Evolutionary conservation across 768 basidiomycete genomes (phyloP).

Genomic region (Dendrothele bispora): DNA sequence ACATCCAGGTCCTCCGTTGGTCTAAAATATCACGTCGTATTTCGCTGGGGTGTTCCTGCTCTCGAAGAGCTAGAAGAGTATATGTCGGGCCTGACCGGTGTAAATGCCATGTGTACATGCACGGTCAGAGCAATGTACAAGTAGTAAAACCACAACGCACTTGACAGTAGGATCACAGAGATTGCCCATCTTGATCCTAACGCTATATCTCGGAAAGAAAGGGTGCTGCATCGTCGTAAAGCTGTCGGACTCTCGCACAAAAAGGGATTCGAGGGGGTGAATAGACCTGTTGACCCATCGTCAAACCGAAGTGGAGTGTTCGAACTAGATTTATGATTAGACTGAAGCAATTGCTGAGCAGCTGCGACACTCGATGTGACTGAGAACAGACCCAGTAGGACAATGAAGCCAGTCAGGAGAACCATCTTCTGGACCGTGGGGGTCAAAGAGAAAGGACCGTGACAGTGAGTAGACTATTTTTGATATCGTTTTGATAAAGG

Average conservation of each 20-base stretch:
- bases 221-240: constrained; percentile 47
- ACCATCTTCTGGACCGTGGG: too few species aligned
- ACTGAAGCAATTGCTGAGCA: too few species aligned
- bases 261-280: constrained; percentile 11
- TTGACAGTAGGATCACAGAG: constrained; percentile 69
- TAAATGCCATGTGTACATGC: constrained; percentile 43
- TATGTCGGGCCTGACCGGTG: constrained; percentile 64
- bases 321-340: too few species aligned
- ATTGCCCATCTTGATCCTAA: constrained; percentile 58
- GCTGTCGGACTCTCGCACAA: constrained; percentile 8
- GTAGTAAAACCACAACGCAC: too few species aligned
- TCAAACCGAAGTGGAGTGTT: too few species aligned
- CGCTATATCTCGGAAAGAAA: constrained; percentile 50
- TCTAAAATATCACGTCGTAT: constrained; percentile 64
- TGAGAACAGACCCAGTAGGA: too few species aligned
- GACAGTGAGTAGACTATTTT: too few species aligned
- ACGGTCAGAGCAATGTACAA: neutral
- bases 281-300: too few species aligned
- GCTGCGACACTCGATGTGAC: too few species aligned
- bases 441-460: too few species aligned
- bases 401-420: too few species aligned
- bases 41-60: constrained; percentile 58
- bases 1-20: constrained; percentile 38
- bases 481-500: too few species aligned
- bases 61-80: constrained; percentile 82